phyloP scores from a whole-genome alignment of 2,329 filamentous ascomycete species.

The Emergomyces africanus region DNA sequence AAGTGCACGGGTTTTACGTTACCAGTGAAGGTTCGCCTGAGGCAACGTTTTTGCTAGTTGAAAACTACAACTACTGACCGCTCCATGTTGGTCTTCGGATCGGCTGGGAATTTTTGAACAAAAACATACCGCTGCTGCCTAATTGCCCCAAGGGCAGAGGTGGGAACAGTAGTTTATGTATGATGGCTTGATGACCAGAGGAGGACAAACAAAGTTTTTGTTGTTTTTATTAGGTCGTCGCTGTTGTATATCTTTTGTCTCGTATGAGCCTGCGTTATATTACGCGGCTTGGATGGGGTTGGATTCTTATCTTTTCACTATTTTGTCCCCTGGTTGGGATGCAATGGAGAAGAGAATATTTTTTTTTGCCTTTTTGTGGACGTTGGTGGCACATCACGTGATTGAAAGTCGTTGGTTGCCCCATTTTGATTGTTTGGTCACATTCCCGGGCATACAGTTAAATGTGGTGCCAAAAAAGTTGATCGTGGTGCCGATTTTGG shows the following conservation, averaged over 20 bases:
- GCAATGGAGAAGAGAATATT: slow-evolving; percentile 9
- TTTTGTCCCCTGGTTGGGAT: slow-evolving; percentile 10
- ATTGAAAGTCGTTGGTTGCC: too few relatives aligned
- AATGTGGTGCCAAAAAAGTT: too few relatives aligned
- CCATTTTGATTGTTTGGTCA: too few relatives aligned
- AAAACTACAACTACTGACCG: slow-evolving; percentile 65
- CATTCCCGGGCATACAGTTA: too few relatives aligned
- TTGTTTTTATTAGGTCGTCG: neutral
- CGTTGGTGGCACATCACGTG: too few relatives aligned
- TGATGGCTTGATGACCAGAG: slow-evolving; percentile 3
- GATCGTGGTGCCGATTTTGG: too few relatives aligned
- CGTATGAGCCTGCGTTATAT: neutral
- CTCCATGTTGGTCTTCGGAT: slow-evolving; percentile 55
- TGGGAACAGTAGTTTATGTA: neutral
- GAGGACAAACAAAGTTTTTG: too few relatives aligned
- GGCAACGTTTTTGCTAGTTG: slow-evolving; percentile 75
- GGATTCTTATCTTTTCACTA: slow-evolving; percentile 11
- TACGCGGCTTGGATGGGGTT: slow-evolving; percentile 2
- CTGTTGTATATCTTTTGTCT: neutral
- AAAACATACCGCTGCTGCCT: slow-evolving; percentile 9
- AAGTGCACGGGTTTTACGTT: slow-evolving; percentile 63
- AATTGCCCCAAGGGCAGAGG: too few relatives aligned
- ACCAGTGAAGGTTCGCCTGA: slow-evolving; percentile 76
- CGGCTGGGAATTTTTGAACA: slow-evolving; percentile 67
- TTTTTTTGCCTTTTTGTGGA: neutral